Conservation (phyloP, 176 grass and related monocot genomes). For the Oryza coarctata region DNA sequence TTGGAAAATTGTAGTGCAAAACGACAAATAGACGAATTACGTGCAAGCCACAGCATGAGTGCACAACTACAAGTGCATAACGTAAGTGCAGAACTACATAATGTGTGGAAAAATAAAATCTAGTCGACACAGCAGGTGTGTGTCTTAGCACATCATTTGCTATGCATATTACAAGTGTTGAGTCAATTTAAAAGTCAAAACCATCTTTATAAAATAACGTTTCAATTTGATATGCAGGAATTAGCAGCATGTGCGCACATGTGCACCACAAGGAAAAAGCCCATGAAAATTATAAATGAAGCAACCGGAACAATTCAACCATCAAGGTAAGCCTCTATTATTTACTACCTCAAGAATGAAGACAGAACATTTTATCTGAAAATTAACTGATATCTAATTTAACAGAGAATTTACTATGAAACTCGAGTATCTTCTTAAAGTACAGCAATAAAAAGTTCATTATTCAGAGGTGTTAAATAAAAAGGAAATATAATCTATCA, state of each 20-base stretch:
- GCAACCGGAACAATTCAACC: slow-evolving; percentile 61
- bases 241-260: slow-evolving; percentile 51
- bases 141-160: slow-evolving; percentile 8
- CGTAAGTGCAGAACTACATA: not conserved
- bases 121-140: not conserved
- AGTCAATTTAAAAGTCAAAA: not conserved
- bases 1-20: slow-evolving; percentile 15
- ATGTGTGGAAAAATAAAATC: not conserved
- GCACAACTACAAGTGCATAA: not conserved
- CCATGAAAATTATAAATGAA: slow-evolving; percentile 66
- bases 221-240: slow-evolving; percentile 46
- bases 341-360: not conserved
- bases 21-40: slow-evolving; percentile 15
- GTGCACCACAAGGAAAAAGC: slow-evolving; percentile 56
- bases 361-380: not conserved
- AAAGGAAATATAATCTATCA: not conserved
- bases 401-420: not conserved
- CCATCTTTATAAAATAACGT: not conserved
- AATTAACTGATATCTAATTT: not conserved
- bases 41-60: slow-evolving; percentile 6
- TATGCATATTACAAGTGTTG: not conserved
- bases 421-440: not conserved
- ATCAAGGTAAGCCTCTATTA: slow-evolving; percentile 49
- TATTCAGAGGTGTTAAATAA: not conserved
- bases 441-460: not conserved